Conservation (phyloP, 2,329 filamentous ascomycete genomes). For the Paraphoma sp. region DNA sequence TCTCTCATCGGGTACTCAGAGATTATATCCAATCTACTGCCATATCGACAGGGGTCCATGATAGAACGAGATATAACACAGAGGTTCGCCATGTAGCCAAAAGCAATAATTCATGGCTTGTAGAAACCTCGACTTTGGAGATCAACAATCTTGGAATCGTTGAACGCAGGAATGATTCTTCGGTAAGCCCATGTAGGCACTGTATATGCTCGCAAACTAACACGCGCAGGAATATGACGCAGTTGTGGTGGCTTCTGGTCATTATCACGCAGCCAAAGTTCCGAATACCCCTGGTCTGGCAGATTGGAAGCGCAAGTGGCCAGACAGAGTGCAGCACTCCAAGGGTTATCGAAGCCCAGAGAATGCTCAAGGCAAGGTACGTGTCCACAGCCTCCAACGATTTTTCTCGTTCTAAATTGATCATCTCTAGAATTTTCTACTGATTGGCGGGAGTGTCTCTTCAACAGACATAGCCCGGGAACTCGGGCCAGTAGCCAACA, state of each 20-base stretch:
- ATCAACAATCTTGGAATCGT: conserved; percentile 16
- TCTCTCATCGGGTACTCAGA: conserved; percentile 63
- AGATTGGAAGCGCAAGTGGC: conserved; percentile 55
- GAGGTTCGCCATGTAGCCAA: conserved; percentile 64
- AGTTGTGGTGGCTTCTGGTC: conserved; percentile 61
- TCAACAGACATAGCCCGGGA: conserved; percentile 63
- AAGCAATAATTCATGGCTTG: conserved; percentile 56
- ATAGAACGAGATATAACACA: conserved; percentile 62
- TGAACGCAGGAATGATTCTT: conserved; percentile 1
- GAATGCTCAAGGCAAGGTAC: conserved; percentile 61
- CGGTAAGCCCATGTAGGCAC: background rate
- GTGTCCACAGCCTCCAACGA: background rate
- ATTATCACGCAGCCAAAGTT: conserved; percentile 60
- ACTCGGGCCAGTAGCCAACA: conserved; percentile 53
- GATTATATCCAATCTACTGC: conserved; percentile 69
- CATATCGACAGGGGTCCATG: conserved; percentile 56
- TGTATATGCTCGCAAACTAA: background rate
- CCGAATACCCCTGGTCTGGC: conserved; percentile 58
- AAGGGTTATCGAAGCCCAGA: conserved; percentile 58
- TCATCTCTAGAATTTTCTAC: conserved; percentile 55
- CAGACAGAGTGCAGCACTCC: conserved; percentile 57
- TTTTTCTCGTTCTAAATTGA: background rate
- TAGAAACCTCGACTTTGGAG: conserved; percentile 57
- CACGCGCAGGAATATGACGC: conserved; percentile 53
- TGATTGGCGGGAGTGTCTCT: conserved; percentile 64